Evolutionary conservation across 2,329 filamentous ascomycete species (phyloP).

Genomic region (Fusarium solani-melongenae): DNA sequence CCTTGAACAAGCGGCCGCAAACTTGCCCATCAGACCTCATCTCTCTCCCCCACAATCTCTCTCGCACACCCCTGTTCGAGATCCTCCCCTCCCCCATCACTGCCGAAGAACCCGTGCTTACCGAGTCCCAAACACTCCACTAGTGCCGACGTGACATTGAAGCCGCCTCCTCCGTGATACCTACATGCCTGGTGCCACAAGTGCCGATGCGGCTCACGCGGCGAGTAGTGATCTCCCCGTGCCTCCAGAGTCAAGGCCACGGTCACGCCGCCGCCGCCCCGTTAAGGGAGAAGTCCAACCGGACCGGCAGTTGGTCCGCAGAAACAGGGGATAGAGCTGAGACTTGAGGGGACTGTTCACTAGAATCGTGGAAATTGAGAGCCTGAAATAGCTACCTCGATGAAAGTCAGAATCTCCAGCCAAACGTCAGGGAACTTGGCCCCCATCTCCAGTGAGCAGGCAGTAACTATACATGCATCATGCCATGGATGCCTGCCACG

Average conservation of each 20-base stretch:
- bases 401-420: neutral
- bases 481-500: neutral
- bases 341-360: neutral
- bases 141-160: neutral
- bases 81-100: neutral
- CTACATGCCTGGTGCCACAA: conserved; percentile 3
- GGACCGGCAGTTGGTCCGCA: neutral
- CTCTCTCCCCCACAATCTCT: conserved; percentile 6
- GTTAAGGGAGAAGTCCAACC: neutral
- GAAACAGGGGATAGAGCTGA: neutral
- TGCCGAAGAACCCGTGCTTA: conserved; percentile 26
- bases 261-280: neutral
- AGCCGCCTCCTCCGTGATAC: neutral
- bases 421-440: neutral
- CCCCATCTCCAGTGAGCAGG: neutral
- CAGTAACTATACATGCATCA: neutral
- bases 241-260: neutral
- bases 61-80: neutral
- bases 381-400: neutral
- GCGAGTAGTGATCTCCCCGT: neutral
- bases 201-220: conserved; percentile 21
- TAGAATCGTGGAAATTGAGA: neutral
- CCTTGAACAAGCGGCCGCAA: neutral
- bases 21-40: neutral
- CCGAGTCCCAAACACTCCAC: conserved; percentile 3